Evolutionary conservation across 176 grass and related monocot genomes (phyloP), one percentile per base, ranked within the genome.

Genomic region (Aegilops speltoides): DNA sequence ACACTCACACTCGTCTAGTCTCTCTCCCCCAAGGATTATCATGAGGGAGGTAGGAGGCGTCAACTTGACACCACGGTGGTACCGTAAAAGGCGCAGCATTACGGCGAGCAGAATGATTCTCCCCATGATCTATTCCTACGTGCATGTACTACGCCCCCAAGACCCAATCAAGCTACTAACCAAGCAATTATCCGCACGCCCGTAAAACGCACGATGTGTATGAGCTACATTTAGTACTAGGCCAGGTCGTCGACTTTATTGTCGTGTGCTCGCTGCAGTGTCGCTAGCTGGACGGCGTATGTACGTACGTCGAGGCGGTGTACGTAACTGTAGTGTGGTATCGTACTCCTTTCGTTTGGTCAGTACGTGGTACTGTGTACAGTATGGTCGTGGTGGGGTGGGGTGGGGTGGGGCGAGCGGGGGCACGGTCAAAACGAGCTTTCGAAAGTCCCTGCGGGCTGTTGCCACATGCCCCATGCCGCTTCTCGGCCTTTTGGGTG

Each of bases 401-500:
- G 28, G 19, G 10, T 50, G 14, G 25, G 3, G 76, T 8, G 19
- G 52, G 7, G 52, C 2, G 7, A 41, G 62, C 4, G 63, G 17
- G 33, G 20, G 76, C 41, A 64, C 67, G 85, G 85, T 87, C 68
- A 87, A 87, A 32, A 80, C 76, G 25, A 43, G 45, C 89, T 80
- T 87, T 87, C 81, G n/a, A 84, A 83, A 84, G 68, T 9, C 14
- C 52, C 79, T 64, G 72, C 83, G 79, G 38, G 4, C n/a, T 7
- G 64, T 82, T 82, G 83, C 83, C 78, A 32, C 70, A 64, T 54
- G 81, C 77, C 79, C 82, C 87, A 68, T 57, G 88, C 22, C 69
- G 5, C 48, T 17, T 77, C 83, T 82, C 70, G 19, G 33, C 23
- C 82, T 66, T 85, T 80, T 10, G 40, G 63, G 70, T 36, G 67